These are phyloP conservation scores for Nicotiana tomentosiformis DNA, from an alignment of 257 asterid species.

Conservation along the genomic window DNA sequence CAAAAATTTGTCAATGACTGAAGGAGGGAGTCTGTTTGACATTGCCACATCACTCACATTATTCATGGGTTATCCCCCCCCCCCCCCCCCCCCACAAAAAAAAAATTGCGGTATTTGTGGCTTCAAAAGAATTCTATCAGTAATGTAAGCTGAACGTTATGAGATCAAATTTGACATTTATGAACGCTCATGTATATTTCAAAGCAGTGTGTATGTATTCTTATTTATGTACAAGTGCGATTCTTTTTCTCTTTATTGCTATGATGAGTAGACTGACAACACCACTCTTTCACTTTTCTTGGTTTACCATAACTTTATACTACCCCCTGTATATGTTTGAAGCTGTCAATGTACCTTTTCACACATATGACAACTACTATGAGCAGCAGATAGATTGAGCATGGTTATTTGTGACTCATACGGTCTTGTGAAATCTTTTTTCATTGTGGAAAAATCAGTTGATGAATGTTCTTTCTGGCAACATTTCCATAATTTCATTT, in stretches of 20 bases:
- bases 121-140: conserved; percentile 2
- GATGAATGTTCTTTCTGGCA: background rate
- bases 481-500: background rate
- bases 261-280: background rate
- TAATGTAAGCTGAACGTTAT: background rate
- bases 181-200: background rate
- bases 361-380: background rate
- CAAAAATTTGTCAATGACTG: background rate
- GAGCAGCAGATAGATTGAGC: background rate
- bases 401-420: background rate
- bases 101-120: background rate
- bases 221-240: background rate
- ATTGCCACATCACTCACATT: background rate
- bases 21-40: background rate
- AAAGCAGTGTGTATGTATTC: background rate
- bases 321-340: too few relatives aligned
- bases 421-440: background rate
- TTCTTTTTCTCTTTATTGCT: background rate
- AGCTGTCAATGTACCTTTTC: too few relatives aligned
- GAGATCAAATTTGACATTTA: background rate
- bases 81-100: too few relatives aligned
- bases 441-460: background rate
- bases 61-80: background rate
- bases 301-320: background rate
- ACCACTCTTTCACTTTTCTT: background rate